A percentile compares a stretch with the other conserved stretches of the same genome.
Evolutionary conservation across 495 filamentous ascomycete species (phyloP).

Genomic region (Aeminium ludgeri): DNA sequence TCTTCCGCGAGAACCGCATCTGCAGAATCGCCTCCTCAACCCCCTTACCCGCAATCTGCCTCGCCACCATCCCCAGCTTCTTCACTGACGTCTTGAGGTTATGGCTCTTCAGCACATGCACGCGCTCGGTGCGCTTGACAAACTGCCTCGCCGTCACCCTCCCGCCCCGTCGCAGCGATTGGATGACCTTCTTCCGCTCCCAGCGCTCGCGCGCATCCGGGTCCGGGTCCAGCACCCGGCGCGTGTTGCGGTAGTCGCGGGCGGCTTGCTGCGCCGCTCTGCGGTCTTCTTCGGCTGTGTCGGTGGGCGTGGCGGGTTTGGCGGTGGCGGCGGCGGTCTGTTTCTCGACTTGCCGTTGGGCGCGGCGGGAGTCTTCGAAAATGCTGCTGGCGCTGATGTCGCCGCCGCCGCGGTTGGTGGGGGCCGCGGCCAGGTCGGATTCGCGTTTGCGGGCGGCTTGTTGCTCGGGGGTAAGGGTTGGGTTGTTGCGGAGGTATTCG

Average conservation of each 20-base stretch:
- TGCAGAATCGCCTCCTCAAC: conserved; percentile 84
- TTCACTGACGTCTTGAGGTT: conserved; percentile 66
- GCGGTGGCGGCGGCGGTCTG: conserved; percentile 7
- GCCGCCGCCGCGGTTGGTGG: conserved; percentile 14
- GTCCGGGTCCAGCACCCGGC: conserved; percentile 48
- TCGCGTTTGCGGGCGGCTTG: too few relatives aligned
- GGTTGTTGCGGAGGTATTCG: conserved; percentile 17
- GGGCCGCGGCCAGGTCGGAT: background rate
- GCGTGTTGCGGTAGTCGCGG: conserved; percentile 35
- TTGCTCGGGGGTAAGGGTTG: too few relatives aligned
- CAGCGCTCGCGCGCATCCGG: conserved; percentile 48
- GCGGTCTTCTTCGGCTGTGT: background rate
- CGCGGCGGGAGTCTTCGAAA: conserved; percentile 32
- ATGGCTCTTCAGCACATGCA: conserved; percentile 43
- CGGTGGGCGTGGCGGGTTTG: too few relatives aligned
- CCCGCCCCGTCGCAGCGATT: conserved; percentile 48
- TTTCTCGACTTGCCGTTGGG: conserved; percentile 1
- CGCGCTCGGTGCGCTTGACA: conserved; percentile 58
- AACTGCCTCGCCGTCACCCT: conserved; percentile 42
- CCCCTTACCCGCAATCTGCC: conserved; percentile 80
- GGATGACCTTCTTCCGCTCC: conserved; percentile 67
- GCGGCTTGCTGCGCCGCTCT: background rate
- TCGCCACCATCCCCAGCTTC: conserved; percentile 68
- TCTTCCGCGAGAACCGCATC: conserved; percentile 93
- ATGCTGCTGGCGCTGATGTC: conserved; percentile 36